phyloP scores from a whole-genome alignment of 306 rosid genomes.

The Oemleria cerasiformis region DNA sequence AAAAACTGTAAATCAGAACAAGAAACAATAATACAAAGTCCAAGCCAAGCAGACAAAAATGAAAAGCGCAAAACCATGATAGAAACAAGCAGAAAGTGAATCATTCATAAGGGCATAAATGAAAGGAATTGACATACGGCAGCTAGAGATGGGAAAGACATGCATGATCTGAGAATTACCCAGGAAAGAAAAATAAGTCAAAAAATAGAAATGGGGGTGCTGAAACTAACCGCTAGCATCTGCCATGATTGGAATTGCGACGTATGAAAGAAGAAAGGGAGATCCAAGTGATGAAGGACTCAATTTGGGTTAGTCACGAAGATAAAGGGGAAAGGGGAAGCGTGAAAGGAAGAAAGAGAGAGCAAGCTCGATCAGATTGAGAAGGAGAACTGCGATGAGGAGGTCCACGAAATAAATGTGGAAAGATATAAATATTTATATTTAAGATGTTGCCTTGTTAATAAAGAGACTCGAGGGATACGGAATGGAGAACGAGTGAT shows the following conservation, averaged over 20 bases:
- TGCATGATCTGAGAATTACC: background rate
- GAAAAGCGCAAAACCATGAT: constrained; percentile 3
- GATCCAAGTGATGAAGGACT: background rate
- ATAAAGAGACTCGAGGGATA: background rate
- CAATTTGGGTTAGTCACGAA: background rate
- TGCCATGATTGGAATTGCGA: background rate
- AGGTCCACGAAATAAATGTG: background rate
- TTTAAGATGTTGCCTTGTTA: background rate
- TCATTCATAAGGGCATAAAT: no score
- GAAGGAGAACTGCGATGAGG: background rate
- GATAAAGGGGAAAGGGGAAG: background rate
- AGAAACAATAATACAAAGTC: background rate
- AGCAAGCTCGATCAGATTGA: background rate
- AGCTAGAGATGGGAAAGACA: background rate
- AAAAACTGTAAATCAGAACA: constrained; percentile 1
- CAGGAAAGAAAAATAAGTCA: background rate
- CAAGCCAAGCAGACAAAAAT: background rate
- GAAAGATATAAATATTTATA: background rate
- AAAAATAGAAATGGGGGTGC: background rate
- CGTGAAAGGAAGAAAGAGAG: constrained; percentile 2
- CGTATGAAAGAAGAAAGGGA: background rate
- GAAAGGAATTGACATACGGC: no score
- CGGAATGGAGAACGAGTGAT: no score
- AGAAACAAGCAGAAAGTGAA: background rate
- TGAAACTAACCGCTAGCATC: background rate